Evolutionary conservation across 139 green algal genomes (phyloP), one percentile per base, ranked within the genome.

Genomic region (Closterium sp.): DNA sequence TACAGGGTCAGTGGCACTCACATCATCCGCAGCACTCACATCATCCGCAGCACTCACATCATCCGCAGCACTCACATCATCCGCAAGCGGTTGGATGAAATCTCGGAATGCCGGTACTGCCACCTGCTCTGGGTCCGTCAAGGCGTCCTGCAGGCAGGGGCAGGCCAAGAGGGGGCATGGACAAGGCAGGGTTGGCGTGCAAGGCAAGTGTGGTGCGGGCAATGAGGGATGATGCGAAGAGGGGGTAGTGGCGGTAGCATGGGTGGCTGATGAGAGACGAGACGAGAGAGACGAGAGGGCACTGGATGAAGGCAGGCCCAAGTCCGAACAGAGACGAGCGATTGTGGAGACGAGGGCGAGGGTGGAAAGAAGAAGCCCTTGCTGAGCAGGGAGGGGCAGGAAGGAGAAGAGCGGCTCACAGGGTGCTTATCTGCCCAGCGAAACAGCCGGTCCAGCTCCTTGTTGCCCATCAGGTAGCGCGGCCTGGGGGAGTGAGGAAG

Each of bases 111-210:
- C 19, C 22, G 90, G 90, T 31, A 93, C 87, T 31, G 24, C 24
- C 85, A 90, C 85, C 87, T 21, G 11, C 24, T 93, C 85, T 29
- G 79, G 84, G 88, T 93, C 90, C 21, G 90, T 90, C 90, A 93
- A 91, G 10, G 24, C 32, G 29, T 93, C 31, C 88, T 91, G 88
- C 30, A 91, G 62, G 29, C 4, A 91, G 30, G 11, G 50, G 50
- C 4, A 21, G 62, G 11, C 5, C 19, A 13, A 79, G 62, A 5
- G 5, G 62, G 17, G 19, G 62, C 19, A 79, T 27, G 85, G 22
- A 10, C 11, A 31, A 28, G 27, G 85, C 10, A 24, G 27, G 10
- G 85, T 17, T 34, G 85, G 28, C 79, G n/a, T n/a, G n/a, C n/a
- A n/a, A n/a, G n/a, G n/a, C n/a, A n/a, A n/a, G n/a, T n/a, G n/a